Evolutionary conservation across 2,329 filamentous ascomycete genomes (phyloP).

Genomic region (Fusarium staphyleae): DNA sequence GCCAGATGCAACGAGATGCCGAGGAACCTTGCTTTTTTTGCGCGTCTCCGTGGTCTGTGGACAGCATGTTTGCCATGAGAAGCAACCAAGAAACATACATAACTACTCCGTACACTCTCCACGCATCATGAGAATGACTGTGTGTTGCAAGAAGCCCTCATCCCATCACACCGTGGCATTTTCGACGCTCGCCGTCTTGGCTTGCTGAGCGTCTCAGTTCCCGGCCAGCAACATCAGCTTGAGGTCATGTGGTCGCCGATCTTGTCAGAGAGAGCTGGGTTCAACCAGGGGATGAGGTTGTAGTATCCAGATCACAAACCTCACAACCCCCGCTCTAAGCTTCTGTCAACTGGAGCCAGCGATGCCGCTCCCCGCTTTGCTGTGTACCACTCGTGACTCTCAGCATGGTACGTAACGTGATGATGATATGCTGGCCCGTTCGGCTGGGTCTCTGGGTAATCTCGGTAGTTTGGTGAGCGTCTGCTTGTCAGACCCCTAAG

Average conservation of each 20-base stretch:
- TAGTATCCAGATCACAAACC: constrained; percentile 6
- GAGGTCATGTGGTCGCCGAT: constrained; percentile 36
- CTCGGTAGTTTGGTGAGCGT: constrained; percentile 19
- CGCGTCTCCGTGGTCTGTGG: constrained; percentile 10
- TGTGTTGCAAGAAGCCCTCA: not conserved
- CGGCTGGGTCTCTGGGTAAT: constrained; percentile 7
- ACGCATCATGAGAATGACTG: not conserved
- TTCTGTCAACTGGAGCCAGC: constrained; percentile 25
- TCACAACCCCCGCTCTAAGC: constrained; percentile 17
- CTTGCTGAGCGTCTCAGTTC: constrained; percentile 16
- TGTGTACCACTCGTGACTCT: constrained; percentile 27
- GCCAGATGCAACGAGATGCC: constrained; percentile 1
- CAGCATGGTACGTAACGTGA: constrained; percentile 15
- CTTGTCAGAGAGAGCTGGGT: constrained; percentile 18
- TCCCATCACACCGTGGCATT: constrained; percentile 3
- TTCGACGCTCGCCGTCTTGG: too few relatives aligned
- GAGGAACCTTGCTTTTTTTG: constrained; percentile 2
- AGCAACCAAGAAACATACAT: not conserved
- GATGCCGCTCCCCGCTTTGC: constrained; percentile 25
- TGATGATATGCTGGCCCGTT: constrained; percentile 14
- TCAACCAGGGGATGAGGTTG: constrained; percentile 20
- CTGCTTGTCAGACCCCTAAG: constrained; percentile 15
- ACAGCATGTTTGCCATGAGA: not conserved
- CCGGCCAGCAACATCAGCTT: constrained; percentile 24
- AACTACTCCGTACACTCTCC: not conserved